Conservation (phyloP, 257 asterid genomes). For the Jaltomata sinuosa region DNA sequence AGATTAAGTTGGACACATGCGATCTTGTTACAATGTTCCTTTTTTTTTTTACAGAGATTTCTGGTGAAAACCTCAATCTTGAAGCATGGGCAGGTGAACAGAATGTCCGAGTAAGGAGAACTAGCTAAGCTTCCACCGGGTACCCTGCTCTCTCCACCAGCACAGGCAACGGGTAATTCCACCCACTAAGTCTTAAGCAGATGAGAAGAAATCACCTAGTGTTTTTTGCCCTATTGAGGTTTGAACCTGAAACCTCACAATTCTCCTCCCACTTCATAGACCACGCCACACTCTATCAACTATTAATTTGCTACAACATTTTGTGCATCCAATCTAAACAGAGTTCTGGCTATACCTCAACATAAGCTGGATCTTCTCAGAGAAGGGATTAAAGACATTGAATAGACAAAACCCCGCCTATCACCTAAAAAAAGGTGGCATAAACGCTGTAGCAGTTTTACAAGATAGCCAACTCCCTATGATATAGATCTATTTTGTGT, state of each 20-base stretch:
- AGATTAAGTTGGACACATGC: slow-evolving; percentile 7
- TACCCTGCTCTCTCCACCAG: not conserved
- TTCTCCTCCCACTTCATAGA: not conserved
- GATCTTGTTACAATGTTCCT: slow-evolving; percentile 49
- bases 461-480: not conserved
- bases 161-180: not conserved
- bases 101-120: not conserved
- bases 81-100: not conserved
- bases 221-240: not conserved
- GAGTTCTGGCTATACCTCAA: not conserved
- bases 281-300: not conserved
- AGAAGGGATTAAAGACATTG: not conserved
- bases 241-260: not conserved
- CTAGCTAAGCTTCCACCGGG: not conserved
- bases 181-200: not conserved
- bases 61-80: not conserved
- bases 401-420: not conserved
- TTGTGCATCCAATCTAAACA: not conserved
- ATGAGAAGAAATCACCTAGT: not conserved
- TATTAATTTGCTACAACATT: not conserved
- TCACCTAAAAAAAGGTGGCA: not conserved
- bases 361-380: not conserved
- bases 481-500: not conserved
- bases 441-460: not conserved
- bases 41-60: not conserved